These are phyloP conservation scores for Schwanniomyces vanrijiae DNA, from an alignment of 805 yeast genomes.

Conservation along the genomic window DNA sequence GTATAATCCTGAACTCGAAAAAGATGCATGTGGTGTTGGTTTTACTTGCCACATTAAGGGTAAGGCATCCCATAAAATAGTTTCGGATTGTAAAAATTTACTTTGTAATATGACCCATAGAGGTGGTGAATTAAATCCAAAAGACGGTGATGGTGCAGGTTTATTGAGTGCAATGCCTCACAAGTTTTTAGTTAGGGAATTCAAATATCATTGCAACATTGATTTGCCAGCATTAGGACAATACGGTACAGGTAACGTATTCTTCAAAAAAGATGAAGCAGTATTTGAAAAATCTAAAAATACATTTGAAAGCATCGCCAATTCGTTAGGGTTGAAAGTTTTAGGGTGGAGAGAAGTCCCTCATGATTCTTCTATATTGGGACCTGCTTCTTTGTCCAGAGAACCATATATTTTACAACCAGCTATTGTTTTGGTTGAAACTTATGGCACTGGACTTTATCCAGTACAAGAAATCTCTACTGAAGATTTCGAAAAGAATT, in stretches of 20 bases:
- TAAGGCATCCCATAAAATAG: slow-evolving; percentile 81
- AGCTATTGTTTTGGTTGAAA: slow-evolving; percentile 63
- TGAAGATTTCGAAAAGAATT: slow-evolving; percentile 55
- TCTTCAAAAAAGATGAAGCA: slow-evolving; percentile 83
- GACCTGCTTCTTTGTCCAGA: slow-evolving; percentile 91
- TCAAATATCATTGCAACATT: slow-evolving; percentile 64
- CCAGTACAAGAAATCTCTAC: slow-evolving; percentile 32
- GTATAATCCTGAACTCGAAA: slow-evolving; percentile 90
- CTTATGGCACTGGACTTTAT: slow-evolving; percentile 24
- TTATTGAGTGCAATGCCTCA: slow-evolving; percentile 92
- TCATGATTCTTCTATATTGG: slow-evolving; percentile 88
- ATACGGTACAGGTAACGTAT: slow-evolving; percentile 93
- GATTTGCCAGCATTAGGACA: slow-evolving; percentile 77
- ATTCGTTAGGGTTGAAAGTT: slow-evolving; percentile 71
- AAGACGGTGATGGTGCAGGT: slow-evolving; percentile 99
- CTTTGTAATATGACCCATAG: slow-evolving; percentile 98
- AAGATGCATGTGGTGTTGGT: slow-evolving; percentile 99
- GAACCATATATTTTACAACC: slow-evolving; percentile 94
- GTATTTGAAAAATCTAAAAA: slow-evolving; percentile 67
- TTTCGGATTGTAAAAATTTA: slow-evolving; percentile 82
- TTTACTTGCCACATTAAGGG: slow-evolving; percentile 95
- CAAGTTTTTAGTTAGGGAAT: slow-evolving; percentile 81
- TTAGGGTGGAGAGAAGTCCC: slow-evolving; percentile 96
- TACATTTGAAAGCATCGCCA: slow-evolving; percentile 81
- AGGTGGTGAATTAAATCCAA: slow-evolving; percentile 97